These are phyloP conservation scores for Aquilaria yunnanensis DNA, from an alignment of 345 rosid species.

Conservation along the genomic window DNA sequence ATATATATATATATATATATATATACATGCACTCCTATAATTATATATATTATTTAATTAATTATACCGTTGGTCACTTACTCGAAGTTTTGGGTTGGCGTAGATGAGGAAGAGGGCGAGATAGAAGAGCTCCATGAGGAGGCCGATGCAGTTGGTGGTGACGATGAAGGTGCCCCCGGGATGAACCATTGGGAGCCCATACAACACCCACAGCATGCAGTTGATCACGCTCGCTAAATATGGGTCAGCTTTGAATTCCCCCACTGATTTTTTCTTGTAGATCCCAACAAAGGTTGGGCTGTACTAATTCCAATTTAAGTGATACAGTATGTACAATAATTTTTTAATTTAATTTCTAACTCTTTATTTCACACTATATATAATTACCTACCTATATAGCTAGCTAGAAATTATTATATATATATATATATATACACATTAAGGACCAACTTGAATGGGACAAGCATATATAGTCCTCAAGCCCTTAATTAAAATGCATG, in stretches of 20 bases:
- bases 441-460: no score
- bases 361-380: neutral
- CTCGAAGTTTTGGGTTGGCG: slow-evolving; percentile 31
- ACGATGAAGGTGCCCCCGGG: slow-evolving; percentile 49
- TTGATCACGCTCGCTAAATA: slow-evolving; percentile 66
- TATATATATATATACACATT: no score
- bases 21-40: neutral
- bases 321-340: no score
- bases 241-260: slow-evolving; percentile 64
- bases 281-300: slow-evolving; percentile 62
- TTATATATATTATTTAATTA: neutral
- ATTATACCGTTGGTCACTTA: slow-evolving; percentile 11
- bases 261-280: slow-evolving; percentile 39
- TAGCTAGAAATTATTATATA: neutral
- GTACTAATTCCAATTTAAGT: slow-evolving; percentile 2
- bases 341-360: no score
- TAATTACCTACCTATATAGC: neutral
- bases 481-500: no score
- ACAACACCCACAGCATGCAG: slow-evolving; percentile 66
- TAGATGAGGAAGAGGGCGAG: slow-evolving; percentile 42
- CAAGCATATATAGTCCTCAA: no score
- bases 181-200: slow-evolving; percentile 61
- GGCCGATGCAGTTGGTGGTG: slow-evolving; percentile 62
- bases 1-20: neutral
- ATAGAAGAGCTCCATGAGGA: slow-evolving; percentile 44